Conservation (phyloP, 257 asterid species). For the Asclepias syriaca region DNA sequence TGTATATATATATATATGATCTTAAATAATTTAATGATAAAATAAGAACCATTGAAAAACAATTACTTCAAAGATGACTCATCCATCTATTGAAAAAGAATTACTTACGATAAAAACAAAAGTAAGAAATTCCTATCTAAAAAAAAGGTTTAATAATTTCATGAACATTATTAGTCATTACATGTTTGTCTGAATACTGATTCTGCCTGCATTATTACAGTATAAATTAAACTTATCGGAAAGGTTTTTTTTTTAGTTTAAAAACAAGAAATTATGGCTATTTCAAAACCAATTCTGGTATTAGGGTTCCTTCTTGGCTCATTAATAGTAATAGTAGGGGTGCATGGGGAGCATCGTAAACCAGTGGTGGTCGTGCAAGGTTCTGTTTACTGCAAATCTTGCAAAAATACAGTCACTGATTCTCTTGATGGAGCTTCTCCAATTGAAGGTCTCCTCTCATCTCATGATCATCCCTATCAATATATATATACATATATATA, state of each 20-base stretch:
- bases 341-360: background rate
- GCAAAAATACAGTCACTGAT: background rate
- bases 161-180: background rate
- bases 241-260: background rate
- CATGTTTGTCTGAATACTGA: background rate
- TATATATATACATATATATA: too few relatives aligned
- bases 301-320: background rate
- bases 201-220: background rate
- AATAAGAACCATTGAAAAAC: too few relatives aligned
- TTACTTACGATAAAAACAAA: too few relatives aligned
- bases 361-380: background rate
- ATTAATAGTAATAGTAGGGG: background rate
- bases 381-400: slow-evolving; percentile 2
- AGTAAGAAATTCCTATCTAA: too few relatives aligned
- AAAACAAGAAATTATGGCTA: background rate
- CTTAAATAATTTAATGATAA: too few relatives aligned
- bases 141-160: too few relatives aligned
- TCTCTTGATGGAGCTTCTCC: background rate
- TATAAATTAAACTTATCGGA: background rate
- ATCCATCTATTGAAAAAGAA: too few relatives aligned
- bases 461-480: too few relatives aligned
- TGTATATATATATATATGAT: too few relatives aligned
- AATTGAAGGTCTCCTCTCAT: background rate
- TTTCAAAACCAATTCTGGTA: background rate
- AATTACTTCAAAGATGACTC: too few relatives aligned